phyloP scores from a whole-genome alignment of 192 early-diverging fungal species.

The Coemansia sp. region DNA sequence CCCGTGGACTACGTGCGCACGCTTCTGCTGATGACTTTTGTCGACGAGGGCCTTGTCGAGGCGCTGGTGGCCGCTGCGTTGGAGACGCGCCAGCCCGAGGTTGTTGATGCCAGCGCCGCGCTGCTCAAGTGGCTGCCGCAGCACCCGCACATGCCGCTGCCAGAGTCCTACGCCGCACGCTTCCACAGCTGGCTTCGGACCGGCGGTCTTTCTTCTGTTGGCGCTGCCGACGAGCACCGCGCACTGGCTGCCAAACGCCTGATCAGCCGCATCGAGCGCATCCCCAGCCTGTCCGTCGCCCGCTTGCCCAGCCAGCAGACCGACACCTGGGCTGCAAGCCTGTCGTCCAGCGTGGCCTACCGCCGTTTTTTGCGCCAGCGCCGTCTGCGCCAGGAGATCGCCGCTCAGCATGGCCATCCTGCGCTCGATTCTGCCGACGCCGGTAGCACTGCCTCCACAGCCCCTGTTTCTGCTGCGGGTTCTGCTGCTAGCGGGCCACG shows the following conservation, averaged over 20 bases:
- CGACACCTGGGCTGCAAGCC: slow-evolving; percentile 42
- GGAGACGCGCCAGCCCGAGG: slow-evolving; percentile 25
- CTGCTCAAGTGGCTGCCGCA: slow-evolving; percentile 50
- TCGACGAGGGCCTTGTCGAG: slow-evolving; percentile 52
- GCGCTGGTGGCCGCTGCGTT: slow-evolving; percentile 32
- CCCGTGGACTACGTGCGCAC: slow-evolving; percentile 49
- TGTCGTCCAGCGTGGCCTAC: slow-evolving; percentile 35
- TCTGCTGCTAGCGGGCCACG: slow-evolving; percentile 11
- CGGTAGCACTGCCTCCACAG: too few species aligned
- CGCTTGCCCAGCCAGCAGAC: slow-evolving; percentile 46
- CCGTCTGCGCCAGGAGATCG: slow-evolving; percentile 8
- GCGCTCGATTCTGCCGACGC: not conserved
- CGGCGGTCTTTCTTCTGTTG: too few species aligned
- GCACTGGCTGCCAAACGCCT: slow-evolving; percentile 27
- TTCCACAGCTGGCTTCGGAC: slow-evolving; percentile 46
- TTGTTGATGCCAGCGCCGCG: slow-evolving; percentile 44
- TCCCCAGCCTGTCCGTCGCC: slow-evolving; percentile 45
- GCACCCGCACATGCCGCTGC: slow-evolving; percentile 46
- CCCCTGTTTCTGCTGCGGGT: too few species aligned
- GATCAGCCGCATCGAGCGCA: slow-evolving; percentile 37
- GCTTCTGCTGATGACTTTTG: slow-evolving; percentile 45
- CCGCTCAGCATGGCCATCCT: not conserved
- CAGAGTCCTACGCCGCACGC: slow-evolving; percentile 25
- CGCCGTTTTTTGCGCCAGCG: slow-evolving; percentile 28
- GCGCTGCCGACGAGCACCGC: not conserved